Percentiles rank a stretch among this genome's conserved stretches.
Conservation (phyloP, 805 yeast genomes). For the Yarrowia porcina region DNA sequence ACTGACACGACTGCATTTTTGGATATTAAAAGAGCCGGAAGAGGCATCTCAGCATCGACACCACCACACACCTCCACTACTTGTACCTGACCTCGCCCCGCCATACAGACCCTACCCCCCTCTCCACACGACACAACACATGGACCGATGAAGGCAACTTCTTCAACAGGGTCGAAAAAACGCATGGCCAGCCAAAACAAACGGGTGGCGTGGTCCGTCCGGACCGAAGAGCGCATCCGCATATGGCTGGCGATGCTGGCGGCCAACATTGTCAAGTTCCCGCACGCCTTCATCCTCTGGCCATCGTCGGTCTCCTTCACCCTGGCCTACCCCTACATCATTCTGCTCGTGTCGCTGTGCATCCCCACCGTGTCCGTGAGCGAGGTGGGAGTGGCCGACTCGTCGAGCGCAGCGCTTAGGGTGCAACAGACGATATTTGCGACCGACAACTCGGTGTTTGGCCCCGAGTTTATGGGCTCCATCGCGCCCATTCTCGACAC, state of each 20-base stretch:
- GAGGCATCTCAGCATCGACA: not conserved
- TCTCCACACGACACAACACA: not conserved
- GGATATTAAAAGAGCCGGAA: not conserved
- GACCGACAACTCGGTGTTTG: slow-evolving; percentile 23
- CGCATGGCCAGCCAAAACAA: not conserved
- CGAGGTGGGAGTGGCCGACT: slow-evolving; percentile 26
- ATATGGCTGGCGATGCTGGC: slow-evolving; percentile 23
- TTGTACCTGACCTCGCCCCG: not conserved
- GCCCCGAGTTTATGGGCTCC: not conserved
- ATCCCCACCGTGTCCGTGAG: slow-evolving; percentile 27
- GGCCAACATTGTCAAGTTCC: slow-evolving; percentile 34
- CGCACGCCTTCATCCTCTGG: slow-evolving; percentile 46
- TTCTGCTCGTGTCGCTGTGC: slow-evolving; percentile 35
- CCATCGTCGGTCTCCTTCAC: slow-evolving; percentile 49
- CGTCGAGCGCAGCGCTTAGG: slow-evolving; percentile 30
- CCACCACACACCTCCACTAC: not conserved
- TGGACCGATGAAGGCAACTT: slow-evolving; percentile 20
- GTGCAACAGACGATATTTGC: slow-evolving; percentile 41
- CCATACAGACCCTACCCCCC: not conserved
- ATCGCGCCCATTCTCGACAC: slow-evolving; percentile 5
- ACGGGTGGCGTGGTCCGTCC: not conserved
- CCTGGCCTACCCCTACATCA: slow-evolving; percentile 48
- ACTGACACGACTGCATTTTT: not conserved
- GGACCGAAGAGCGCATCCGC: slow-evolving; percentile 16
- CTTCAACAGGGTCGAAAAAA: slow-evolving; percentile 11